Conservation (phyloP, 257 asterid species). For the Striga asiatica region DNA sequence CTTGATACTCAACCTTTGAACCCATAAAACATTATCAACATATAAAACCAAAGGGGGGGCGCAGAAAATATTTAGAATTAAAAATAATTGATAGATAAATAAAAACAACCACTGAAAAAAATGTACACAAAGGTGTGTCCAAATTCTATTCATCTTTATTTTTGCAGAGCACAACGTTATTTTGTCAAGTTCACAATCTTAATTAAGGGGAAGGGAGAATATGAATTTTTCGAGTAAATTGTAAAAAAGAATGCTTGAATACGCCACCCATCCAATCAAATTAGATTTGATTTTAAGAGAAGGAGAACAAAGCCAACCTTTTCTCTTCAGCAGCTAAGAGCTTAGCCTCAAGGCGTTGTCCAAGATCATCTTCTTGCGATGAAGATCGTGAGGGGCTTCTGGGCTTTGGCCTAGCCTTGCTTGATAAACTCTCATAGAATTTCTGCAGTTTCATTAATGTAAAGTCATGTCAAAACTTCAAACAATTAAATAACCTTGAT, state of each 20-base stretch:
- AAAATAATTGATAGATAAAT: neutral
- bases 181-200: neutral
- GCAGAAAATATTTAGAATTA: neutral
- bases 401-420: slow-evolving; percentile 84
- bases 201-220: neutral
- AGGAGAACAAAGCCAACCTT: slow-evolving; percentile 30
- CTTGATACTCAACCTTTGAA: slow-evolving; percentile 60
- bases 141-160: neutral
- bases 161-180: neutral
- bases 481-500: neutral
- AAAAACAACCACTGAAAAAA: slow-evolving; percentile 1
- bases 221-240: neutral
- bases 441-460: slow-evolving; percentile 40
- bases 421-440: slow-evolving; percentile 69
- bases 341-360: slow-evolving; percentile 95
- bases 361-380: slow-evolving; percentile 64
- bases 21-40: slow-evolving; percentile 9
- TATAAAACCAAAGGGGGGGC: neutral
- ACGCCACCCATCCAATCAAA: neutral
- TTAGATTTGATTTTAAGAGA: neutral
- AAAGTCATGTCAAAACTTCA: neutral
- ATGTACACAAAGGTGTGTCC: neutral
- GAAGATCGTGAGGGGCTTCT: slow-evolving; percentile 72
- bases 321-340: slow-evolving; percentile 94
- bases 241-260: neutral